A percentile compares a stretch with the other conserved stretches of the same genome.
Evolutionary conservation across 1,284 basidiomycete species (phyloP).

Genomic region (Apiotrichum gamsii): DNA sequence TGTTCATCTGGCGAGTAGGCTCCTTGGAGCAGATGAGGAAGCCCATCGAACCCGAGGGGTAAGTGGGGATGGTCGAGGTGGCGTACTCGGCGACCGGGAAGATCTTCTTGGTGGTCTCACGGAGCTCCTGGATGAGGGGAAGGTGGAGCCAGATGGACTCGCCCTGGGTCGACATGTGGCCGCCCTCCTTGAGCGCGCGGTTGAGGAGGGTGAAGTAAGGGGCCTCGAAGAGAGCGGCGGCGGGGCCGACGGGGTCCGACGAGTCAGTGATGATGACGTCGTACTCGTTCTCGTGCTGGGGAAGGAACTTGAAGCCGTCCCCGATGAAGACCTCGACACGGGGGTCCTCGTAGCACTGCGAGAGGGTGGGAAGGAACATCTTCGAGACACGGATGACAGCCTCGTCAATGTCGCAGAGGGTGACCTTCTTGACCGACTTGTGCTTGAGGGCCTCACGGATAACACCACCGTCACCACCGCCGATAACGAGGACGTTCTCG

Average conservation of each 20-base stretch:
- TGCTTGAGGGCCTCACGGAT: conserved; percentile 97
- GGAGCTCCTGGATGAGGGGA: conserved; percentile 74
- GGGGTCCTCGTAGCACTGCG: conserved; percentile 71
- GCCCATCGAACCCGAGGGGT: conserved; percentile 95
- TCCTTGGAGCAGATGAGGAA: conserved; percentile 88
- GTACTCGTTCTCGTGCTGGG: conserved; percentile 81
- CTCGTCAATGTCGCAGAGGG: conserved; percentile 98
- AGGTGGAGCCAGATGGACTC: conserved; percentile 97
- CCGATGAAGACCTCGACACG: conserved; percentile 86
- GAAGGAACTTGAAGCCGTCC: conserved; percentile 95
- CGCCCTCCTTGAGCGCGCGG: conserved; percentile 80
- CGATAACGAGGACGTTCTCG: conserved; percentile 91
- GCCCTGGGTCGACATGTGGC: conserved; percentile 92
- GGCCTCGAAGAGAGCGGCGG: conserved; percentile 89
- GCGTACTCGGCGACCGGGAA: conserved; percentile 89
- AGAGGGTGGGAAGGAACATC: conserved; percentile 90
- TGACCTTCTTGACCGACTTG: conserved; percentile 80
- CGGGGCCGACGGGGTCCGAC: conserved; percentile 95
- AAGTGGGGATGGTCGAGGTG: conserved; percentile 94
- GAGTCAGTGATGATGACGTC: conserved; percentile 99
- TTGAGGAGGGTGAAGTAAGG: conserved; percentile 94
- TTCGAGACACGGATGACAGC: conserved; percentile 95
- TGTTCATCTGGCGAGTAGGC: conserved; percentile 61
- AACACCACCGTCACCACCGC: conserved; percentile 93
- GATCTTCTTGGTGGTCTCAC: conserved; percentile 64